Base-by-base conservation (phyloP, 2,329 filamentous ascomycete species). In the Fulvia fulva region DNA sequence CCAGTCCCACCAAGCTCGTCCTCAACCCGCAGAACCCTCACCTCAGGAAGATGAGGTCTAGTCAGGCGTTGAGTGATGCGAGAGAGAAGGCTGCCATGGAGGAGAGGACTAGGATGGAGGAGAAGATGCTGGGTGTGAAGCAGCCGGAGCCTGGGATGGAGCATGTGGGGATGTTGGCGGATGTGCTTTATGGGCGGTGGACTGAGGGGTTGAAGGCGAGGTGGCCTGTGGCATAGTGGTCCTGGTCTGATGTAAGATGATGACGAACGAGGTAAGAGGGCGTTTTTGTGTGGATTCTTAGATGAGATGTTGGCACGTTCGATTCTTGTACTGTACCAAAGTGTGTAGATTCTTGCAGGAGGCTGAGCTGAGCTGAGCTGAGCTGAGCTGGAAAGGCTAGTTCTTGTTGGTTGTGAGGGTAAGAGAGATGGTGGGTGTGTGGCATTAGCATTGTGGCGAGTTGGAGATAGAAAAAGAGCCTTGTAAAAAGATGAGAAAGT, bases 141-240 rank as follows among this genome's bases (percentile, higher is more conserved):
- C 72, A 78, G 9, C 37, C 9, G 50, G 76, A 81, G 57, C 82
- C 86, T 1, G 93, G 91, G 1, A 93, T 97, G 90, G 92, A 97
- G 74, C 93, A 97, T 75, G 89, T 88, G 64, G 90, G 91, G 70
- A 86, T 96, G 71, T 80, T 97, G 37, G 90, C 90, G 1, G 91
- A 97, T 72, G 90, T 96, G 21, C 82, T 99, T 21, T 97, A 97
- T 75, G 85, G 87, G 16, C 84, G 93, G 45, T 99, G 94, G 94
- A 86, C 87, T 2, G 90, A 95, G 58, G 91, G 91, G 1, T 77
- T 97, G 67, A 86, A 87, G 63, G 68, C 61, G 26, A 66, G 77
- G 46, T 81, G 79, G 79, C 66, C 68, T 22, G 47, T 68, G 55
- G 65, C 65, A 47, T 71, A 64, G 61, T 43, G 34, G 53, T 47